Conservation (phyloP, 140 eudicot genomes). For the Senecio squalidus region DNA sequence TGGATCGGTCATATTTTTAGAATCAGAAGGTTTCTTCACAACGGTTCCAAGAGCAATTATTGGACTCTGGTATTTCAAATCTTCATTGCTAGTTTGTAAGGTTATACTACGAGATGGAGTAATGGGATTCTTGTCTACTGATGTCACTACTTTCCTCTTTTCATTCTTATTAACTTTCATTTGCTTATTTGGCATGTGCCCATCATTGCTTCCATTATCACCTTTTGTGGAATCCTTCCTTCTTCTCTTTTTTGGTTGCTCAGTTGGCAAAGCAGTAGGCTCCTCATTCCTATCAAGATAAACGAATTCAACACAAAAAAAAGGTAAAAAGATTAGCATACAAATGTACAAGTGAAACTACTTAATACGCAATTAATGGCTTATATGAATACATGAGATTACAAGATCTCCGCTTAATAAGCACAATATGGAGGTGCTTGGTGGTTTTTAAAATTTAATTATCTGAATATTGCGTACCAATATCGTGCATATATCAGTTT, state of each 20-base stretch:
- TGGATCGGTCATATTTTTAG: slow-evolving; percentile 27
- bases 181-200: slow-evolving; percentile 44
- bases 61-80: slow-evolving; percentile 43
- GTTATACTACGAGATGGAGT: slow-evolving; percentile 37
- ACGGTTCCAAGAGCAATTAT: slow-evolving; percentile 45
- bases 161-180: slow-evolving; percentile 54
- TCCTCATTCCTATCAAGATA: slow-evolving; percentile 60
- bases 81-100: slow-evolving; percentile 30
- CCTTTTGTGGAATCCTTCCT: slow-evolving; percentile 71
- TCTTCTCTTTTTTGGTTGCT: slow-evolving; percentile 89
- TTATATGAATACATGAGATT: slow-evolving; percentile 1
- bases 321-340: too few species aligned
- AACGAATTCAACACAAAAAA: slow-evolving; percentile 20
- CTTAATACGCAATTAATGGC: too few species aligned
- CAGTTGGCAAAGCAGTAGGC: slow-evolving; percentile 42
- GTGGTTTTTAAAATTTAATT: too few species aligned
- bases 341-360: too few species aligned
- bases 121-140: slow-evolving; percentile 36
- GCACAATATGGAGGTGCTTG: too few species aligned
- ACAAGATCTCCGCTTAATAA: slow-evolving; percentile 7
- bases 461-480: too few species aligned
- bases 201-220: slow-evolving; percentile 41
- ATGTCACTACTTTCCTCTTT: slow-evolving; percentile 40
- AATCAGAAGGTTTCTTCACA: slow-evolving; percentile 47
- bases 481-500: too few species aligned